Base-by-base conservation (phyloP, 352 stramenopile species). In the Pythium grandisporangium region DNA sequence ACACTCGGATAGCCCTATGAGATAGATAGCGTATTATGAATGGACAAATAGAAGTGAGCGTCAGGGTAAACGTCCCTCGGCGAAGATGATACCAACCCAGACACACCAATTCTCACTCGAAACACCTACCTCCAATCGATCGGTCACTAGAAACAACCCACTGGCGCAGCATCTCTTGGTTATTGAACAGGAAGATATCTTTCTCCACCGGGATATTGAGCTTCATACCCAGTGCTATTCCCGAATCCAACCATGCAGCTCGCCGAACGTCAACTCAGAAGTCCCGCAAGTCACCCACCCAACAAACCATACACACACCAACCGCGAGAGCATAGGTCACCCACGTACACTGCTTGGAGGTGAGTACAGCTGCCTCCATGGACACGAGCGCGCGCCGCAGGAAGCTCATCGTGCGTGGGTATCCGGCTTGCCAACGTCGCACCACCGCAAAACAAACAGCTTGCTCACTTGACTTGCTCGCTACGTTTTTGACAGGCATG, bases 71-170 rank as follows among this genome's bases (percentile, higher is more conserved):
- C n/a, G n/a, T n/a, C n/a, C n/a, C n/a, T n/a, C n/a, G n/a, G n/a
- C n/a, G n/a, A n/a, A n/a, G n/a, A n/a, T n/a, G n/a, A n/a, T n/a
- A n/a, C n/a, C n/a, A n/a, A n/a, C n/a, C n/a, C n/a, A n/a, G n/a
- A n/a, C n/a, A n/a, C 27, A 8, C 14, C 27, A 8, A 32, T 0
- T 32, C 27, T 14, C 27, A 32, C 27, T n/a, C 27, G 27, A 4
- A 40, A 32, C 30, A 24, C 50, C 10, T 40, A 89, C 80, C 80
- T 68, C 80, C 80, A 46, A 93, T 93, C 0, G 76, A 80, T 33
- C 66, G 63, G 37, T 93, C 80, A 29, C 72, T 90, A 2, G 74
- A 87, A 6, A 67, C 61, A 30, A 83, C 70, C 79, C 80, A 93
- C 13, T 75, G 63, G 2, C 51, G 52, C 12, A 71, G 62, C 0